Base-by-base conservation (phyloP, 768 basidiomycete species). In the Boletus sensibilis region DNA sequence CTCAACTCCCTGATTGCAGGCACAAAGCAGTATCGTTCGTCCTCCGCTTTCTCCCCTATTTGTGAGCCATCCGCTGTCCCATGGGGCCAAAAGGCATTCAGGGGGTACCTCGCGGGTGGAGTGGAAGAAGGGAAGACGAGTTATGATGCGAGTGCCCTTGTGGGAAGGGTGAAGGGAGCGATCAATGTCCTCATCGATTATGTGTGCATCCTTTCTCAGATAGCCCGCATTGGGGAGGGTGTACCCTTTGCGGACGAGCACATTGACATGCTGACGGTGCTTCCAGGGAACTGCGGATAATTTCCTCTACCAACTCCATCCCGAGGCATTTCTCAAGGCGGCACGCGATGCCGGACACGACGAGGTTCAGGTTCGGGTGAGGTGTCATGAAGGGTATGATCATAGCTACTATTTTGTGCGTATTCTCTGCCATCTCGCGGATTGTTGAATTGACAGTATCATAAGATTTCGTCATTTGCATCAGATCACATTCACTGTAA, bases 51-150 rank as follows among this genome's bases (percentile, higher is more conserved):
- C 68, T 76, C 92, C 31, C 90, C 90, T 1, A 85, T 92, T 52
- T 78, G 86, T 49, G 98, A 98, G 73, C 94, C 96, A 0, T 86
- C 86, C 14, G 82, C 87, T 50, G 87, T 85, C 47, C 87, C 88
- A 2, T 98, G 96, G 96, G 96, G 96, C 23, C 78, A 87, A 67
- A 96, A 94, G 68, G 95, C 94, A 2, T 97, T 98, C 76, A 68
- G 64, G 3, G 92, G 92, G 16, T 98, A 96, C 74, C 82, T 98
- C 23, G 74, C 80, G 46, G 87, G 86, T 34, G 89, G 92, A 21
- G 60, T 86, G 43, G 79, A 86, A 55, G 94, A 97, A 74, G 96
- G 88, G 6, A 81, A 80, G 55, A 74, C 68, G 27, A 73, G 71
- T 55, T 92, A 95, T 66, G 97, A 98, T 68, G 90, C 97, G 20